Conservation (phyloP, 2,329 filamentous ascomycete genomes). For the Magnaporthales sp. region DNA sequence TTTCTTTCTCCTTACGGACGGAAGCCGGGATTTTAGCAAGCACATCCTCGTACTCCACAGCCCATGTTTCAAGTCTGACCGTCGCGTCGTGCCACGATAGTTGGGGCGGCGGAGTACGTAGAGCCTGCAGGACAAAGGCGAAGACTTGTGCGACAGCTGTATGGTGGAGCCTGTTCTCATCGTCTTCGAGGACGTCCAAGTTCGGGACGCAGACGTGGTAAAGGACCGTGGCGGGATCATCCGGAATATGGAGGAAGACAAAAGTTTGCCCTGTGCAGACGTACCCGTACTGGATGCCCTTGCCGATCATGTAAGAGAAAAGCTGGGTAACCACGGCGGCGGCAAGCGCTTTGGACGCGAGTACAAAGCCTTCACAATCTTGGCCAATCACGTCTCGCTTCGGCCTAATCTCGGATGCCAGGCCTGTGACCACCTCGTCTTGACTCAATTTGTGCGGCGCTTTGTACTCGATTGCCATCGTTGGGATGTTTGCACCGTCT, state of each 20-base stretch:
- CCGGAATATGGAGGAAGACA: too few species aligned
- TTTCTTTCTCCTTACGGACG: neutral
- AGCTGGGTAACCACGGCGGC: too few species aligned
- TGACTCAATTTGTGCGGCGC: too few species aligned
- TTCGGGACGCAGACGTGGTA: too few species aligned
- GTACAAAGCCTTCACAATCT: constrained; percentile 18
- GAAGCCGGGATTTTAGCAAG: neutral
- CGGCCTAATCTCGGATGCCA: constrained; percentile 24
- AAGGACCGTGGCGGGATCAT: too few species aligned
- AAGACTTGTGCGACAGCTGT: too few species aligned
- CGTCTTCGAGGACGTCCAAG: too few species aligned
- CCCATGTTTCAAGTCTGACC: neutral
- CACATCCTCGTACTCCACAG: neutral
- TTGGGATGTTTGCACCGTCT: constrained; percentile 15
- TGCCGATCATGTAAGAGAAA: too few species aligned
- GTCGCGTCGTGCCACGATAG: constrained; percentile 21
- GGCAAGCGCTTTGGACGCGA: too few species aligned
- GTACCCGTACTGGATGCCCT: too few species aligned
- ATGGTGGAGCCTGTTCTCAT: too few species aligned
- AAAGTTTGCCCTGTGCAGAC: too few species aligned
- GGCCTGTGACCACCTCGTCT: constrained; percentile 23
- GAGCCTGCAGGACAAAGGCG: constrained; percentile 25
- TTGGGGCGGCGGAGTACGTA: constrained; percentile 18
- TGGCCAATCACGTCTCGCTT: constrained; percentile 24
- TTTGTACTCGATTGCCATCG: constrained; percentile 26